Evolutionary conservation across 495 filamentous ascomycete genomes (phyloP).

Genomic region (Penicillium atrosanguineum): DNA sequence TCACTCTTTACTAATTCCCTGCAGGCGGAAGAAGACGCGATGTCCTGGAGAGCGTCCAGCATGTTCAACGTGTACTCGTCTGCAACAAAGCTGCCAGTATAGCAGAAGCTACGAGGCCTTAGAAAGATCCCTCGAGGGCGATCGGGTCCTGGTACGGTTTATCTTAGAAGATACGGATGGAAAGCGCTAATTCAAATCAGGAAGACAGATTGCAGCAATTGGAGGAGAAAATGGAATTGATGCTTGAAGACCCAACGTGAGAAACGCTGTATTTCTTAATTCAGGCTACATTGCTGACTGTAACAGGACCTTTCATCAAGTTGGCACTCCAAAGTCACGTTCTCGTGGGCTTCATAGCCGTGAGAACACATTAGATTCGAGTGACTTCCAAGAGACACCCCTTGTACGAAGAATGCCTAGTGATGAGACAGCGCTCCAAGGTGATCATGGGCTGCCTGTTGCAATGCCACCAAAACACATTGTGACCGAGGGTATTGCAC

Average conservation of each 20-base stretch:
- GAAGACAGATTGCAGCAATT: constrained; percentile 40
- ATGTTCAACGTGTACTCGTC: constrained; percentile 42
- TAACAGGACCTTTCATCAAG: constrained; percentile 12
- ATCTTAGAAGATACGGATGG: too few species aligned
- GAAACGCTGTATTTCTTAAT: neutral
- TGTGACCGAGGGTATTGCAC: constrained; percentile 26
- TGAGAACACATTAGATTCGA: constrained; percentile 8
- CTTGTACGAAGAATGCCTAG: constrained; percentile 1
- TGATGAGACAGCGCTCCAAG: constrained; percentile 9
- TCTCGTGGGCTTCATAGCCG: constrained; percentile 2
- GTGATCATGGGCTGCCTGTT: constrained; percentile 17
- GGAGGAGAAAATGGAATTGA: constrained; percentile 42
- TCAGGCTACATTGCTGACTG: constrained; percentile 9
- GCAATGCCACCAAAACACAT: constrained; percentile 21
- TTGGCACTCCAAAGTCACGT: constrained; percentile 6
- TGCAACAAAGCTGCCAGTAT: constrained; percentile 41
- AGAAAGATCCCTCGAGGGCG: constrained; percentile 10
- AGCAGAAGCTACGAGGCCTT: constrained; percentile 15
- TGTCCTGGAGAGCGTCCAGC: constrained; percentile 44
- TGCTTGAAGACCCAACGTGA: constrained; percentile 34
- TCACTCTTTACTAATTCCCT: neutral
- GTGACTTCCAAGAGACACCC: neutral
- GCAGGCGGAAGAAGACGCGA: constrained; percentile 44
- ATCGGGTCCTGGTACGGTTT: constrained; percentile 18
- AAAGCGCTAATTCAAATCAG: constrained; percentile 17